Percentiles rank a stretch among this genome's conserved stretches.
These are phyloP conservation scores for Zhuliangozyma blackwelliae DNA, from an alignment of 1,139 yeast species.

Conservation along the genomic window DNA sequence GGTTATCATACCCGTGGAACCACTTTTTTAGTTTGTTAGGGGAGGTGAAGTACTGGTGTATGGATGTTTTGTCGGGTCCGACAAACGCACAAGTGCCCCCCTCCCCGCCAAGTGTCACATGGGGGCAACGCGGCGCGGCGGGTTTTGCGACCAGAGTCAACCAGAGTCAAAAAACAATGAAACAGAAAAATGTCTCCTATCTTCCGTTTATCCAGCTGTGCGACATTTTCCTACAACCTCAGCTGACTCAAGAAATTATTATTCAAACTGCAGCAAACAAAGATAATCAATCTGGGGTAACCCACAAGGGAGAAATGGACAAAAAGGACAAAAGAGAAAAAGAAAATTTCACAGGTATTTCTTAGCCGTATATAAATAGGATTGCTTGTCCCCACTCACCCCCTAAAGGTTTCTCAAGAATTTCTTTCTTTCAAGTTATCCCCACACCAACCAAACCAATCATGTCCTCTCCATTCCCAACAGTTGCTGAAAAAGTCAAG, in stretches of 20 bases:
- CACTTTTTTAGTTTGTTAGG: too few species aligned
- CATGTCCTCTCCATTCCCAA: conserved; percentile 53
- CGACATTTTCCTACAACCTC: too few species aligned
- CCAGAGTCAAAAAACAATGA: neutral
- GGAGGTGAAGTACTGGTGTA: neutral
- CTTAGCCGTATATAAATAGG: conserved; percentile 1
- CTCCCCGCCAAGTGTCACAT: neutral
- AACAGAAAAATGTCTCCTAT: neutral
- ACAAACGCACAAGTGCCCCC: neutral
- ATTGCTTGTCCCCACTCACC: neutral
- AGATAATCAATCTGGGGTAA: too few species aligned
- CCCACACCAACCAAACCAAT: conserved; percentile 3
- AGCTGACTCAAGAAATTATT: too few species aligned
- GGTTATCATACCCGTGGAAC: neutral
- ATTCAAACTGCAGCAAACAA: too few species aligned
- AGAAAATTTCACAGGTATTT: conserved; percentile 23
- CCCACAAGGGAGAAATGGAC: too few species aligned
- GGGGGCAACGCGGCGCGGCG: neutral
- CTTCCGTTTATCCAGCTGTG: too few species aligned
- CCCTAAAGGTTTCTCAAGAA: neutral
- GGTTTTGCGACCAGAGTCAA: neutral
- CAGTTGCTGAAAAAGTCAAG: conserved; percentile 46
- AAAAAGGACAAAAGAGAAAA: too few species aligned
- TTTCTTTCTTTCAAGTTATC: neutral
- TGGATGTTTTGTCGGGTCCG: neutral